phyloP scores from a whole-genome alignment of 306 rosid species.

The Lupinus albus region DNA sequence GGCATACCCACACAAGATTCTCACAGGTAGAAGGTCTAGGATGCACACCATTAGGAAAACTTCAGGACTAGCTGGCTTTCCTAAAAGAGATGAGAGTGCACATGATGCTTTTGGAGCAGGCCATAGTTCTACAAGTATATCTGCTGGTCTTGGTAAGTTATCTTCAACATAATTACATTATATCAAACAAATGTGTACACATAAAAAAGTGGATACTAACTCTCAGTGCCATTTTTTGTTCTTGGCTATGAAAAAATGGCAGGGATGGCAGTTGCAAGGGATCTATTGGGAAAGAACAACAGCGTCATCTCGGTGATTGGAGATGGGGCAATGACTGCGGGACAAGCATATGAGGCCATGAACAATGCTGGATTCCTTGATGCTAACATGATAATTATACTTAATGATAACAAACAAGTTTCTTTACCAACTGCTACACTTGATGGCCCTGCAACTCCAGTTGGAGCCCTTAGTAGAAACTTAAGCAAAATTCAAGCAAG shows the following conservation, averaged over 20 bases:
- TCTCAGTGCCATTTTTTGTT: conserved; percentile 11
- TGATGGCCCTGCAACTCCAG: conserved; percentile 82
- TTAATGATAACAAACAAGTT: conserved; percentile 81
- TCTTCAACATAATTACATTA: not conserved
- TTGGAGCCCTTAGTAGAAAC: conserved; percentile 72
- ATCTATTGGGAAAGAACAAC: conserved; percentile 65
- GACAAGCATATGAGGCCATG: conserved; percentile 87
- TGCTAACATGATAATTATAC: conserved; percentile 60
- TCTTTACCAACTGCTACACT: conserved; percentile 81
- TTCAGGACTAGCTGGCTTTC: conserved; percentile 77
- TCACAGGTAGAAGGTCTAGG: conserved; percentile 70
- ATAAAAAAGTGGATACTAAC: conserved; percentile 1
- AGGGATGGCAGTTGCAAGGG: conserved; percentile 91
- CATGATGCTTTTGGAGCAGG: conserved; percentile 78
- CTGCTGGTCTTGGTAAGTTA: conserved; percentile 73
- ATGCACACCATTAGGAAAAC: conserved; percentile 75
- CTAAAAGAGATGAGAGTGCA: conserved; percentile 73
- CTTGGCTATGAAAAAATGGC: conserved; percentile 15
- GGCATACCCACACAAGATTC: conserved; percentile 83
- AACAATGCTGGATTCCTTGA: conserved; percentile 81
- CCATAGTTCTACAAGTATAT: conserved; percentile 83
- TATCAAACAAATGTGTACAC: not conserved
- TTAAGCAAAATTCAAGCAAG: conserved; percentile 75
- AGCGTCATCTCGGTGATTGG: conserved; percentile 72
- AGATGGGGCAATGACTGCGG: conserved; percentile 86